phyloP scores from a whole-genome alignment of 495 filamentous ascomycete genomes.

The Talaromyces adpressus region DNA sequence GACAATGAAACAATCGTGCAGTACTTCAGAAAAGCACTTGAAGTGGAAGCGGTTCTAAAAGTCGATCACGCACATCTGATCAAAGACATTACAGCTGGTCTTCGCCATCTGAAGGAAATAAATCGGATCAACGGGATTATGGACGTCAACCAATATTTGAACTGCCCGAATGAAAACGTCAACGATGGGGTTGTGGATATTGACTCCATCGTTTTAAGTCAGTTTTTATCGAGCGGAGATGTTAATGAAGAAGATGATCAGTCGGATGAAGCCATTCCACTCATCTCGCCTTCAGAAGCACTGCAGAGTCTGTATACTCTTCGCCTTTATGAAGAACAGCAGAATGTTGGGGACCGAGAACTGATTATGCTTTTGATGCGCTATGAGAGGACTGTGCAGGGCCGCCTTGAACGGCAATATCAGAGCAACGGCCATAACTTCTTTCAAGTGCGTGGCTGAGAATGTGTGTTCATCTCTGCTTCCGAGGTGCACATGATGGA shows the following conservation, averaged over 20 bases:
- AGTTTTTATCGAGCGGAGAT: slow-evolving; percentile 10
- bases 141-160: slow-evolving; percentile 10
- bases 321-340: slow-evolving; percentile 13
- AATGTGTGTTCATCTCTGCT: background rate
- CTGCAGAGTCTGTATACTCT: slow-evolving; percentile 11
- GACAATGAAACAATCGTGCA: slow-evolving; percentile 10
- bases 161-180: slow-evolving; percentile 12
- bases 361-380: slow-evolving; percentile 9
- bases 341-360: slow-evolving; percentile 7
- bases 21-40: slow-evolving; percentile 16
- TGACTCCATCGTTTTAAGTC: slow-evolving; percentile 2
- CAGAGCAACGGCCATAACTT: background rate
- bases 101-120: slow-evolving; percentile 1
- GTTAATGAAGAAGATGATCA: slow-evolving; percentile 15
- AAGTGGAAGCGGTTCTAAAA: background rate
- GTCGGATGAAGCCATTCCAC: background rate
- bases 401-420: background rate
- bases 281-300: slow-evolving; percentile 4
- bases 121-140: slow-evolving; percentile 6
- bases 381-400: slow-evolving; percentile 10
- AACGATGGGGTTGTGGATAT: slow-evolving; percentile 7
- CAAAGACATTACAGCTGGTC: background rate
- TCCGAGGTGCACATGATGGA: background rate
- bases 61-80: background rate
- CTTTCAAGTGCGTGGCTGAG: background rate